Conservation (phyloP, 2,329 filamentous ascomycete genomes). For the Reticulascus tulasneorum region DNA sequence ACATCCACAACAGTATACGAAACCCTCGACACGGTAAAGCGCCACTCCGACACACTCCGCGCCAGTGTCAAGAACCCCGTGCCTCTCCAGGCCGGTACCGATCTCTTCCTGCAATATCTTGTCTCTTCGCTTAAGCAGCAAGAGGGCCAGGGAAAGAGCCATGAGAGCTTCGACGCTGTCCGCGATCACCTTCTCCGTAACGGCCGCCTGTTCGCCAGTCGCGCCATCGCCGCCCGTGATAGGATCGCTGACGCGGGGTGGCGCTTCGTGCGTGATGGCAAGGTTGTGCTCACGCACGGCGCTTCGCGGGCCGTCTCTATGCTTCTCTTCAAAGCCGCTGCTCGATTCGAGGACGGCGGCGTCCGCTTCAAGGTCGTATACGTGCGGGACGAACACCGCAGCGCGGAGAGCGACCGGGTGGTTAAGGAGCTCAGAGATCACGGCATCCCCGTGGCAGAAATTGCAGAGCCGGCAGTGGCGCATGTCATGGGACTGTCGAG, state of each 20-base stretch:
- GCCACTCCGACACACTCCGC: conserved; percentile 74
- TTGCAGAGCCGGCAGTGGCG: conserved; percentile 61
- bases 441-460: conserved; percentile 73
- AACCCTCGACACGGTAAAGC: conserved; percentile 80
- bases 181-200: conserved; percentile 81
- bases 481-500: conserved; percentile 60
- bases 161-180: conserved; percentile 69
- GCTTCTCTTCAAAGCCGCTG: conserved; percentile 69
- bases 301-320: conserved; percentile 80
- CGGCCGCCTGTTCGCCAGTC: conserved; percentile 77
- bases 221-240: conserved; percentile 80
- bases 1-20: conserved; percentile 87
- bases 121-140: conserved; percentile 66
- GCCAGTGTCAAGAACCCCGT: conserved; percentile 80
- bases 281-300: conserved; percentile 84
- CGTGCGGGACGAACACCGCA: conserved; percentile 54
- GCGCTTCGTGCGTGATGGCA: conserved; percentile 73
- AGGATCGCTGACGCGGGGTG: conserved; percentile 78
- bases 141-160: conserved; percentile 23
- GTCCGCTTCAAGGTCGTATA: conserved; percentile 82
- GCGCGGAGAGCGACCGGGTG: conserved; percentile 63
- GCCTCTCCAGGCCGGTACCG: conserved; percentile 87
- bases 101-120: conserved; percentile 92
- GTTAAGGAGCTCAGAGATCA: conserved; percentile 66
- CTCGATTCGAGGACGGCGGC: conserved; percentile 51